Conservation (phyloP, 2,329 filamentous ascomycete genomes). For the Fusarium tricinctum region DNA sequence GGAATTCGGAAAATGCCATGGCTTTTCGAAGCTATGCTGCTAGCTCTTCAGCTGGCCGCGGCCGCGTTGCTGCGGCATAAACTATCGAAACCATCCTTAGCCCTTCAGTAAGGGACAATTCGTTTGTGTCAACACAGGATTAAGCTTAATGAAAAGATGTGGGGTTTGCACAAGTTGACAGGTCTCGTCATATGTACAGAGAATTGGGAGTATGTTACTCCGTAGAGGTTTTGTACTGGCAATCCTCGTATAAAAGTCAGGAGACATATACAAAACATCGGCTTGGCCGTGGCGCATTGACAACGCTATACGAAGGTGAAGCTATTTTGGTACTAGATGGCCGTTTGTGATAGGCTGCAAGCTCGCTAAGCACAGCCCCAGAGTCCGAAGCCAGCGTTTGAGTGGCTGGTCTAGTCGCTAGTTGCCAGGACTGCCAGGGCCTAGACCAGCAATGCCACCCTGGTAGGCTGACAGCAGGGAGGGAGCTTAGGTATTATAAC, state of each 20-base stretch:
- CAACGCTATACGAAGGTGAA: slow-evolving; percentile 1
- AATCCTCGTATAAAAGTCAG: slow-evolving; percentile 7
- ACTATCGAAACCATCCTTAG: slow-evolving; percentile 16
- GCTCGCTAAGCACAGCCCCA: slow-evolving; percentile 29
- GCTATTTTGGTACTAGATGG: slow-evolving; percentile 31
- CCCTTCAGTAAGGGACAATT: background rate
- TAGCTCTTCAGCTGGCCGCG: slow-evolving; percentile 16
- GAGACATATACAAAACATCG: background rate
- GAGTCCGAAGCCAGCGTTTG: background rate
- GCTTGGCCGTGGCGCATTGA: slow-evolving; percentile 7
- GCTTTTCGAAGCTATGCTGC: background rate
- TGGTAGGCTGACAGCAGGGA: slow-evolving; percentile 33
- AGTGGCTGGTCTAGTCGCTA: slow-evolving; percentile 29
- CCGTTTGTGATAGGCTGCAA: background rate
- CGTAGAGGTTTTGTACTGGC: background rate
- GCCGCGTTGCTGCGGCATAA: slow-evolving; percentile 13
- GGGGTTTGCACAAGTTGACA: background rate
- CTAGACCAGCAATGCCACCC: slow-evolving; percentile 36
- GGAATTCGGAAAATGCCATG: slow-evolving; percentile 10
- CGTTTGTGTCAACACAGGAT: background rate
- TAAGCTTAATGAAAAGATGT: slow-evolving; percentile 13
- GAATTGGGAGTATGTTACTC: no score
- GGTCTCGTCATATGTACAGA: background rate
- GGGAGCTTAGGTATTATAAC: slow-evolving; percentile 30
- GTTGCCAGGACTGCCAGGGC: slow-evolving; percentile 13